Evolutionary conservation across 805 yeast species (phyloP), one percentile per base, ranked within the genome.

Genomic region (Tetrapisispora fleetii): DNA sequence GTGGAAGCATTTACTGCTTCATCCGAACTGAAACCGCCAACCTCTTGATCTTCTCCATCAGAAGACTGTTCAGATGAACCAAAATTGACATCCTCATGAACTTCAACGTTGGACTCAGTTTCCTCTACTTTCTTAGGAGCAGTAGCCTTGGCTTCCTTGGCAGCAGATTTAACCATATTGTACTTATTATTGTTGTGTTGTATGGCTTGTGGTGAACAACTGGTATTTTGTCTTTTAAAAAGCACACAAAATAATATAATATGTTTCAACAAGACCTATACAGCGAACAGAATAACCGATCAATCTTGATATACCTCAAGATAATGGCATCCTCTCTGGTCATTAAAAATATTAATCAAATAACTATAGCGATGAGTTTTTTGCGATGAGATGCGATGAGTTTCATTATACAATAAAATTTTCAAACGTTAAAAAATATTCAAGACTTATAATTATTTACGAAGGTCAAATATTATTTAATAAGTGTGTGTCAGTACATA

Each of bases 1-100:
- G 46, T 50, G 42, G 50, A 35, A 21, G 51, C 52, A 39, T 54
- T 50, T 17, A 55, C 66, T 45, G 65, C 71, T 24, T 65, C 68
- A 21, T 61, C 55, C 21, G 55, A 61, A 27, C 60, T 54, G 27
- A 62, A 50, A n/a, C 67, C 73, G 35, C 60, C 64, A 30, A 63
- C 54, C 37, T 55, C 56, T 60, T 62, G 65, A 17, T 56, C 58
- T 13, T 58, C 62, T 35, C 57, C 48, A 17, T 56, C 64, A 13
- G 62, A 58, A 27, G 62, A 18, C 13, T 39, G 50, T 45, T 58
- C 58, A 3, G 60, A 54, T 47, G 58, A 59, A 24, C 56, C 59
- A 38, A 58, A 50, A n/a, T 54, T 48, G 41, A 42, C 51, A 44
- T 53, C 50, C n/a, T 45, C 39, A 9, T 33, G 30, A 36, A 53